Base-by-base conservation (phyloP, 345 rosid genomes). In the Arabidopsis suecica region DNA sequence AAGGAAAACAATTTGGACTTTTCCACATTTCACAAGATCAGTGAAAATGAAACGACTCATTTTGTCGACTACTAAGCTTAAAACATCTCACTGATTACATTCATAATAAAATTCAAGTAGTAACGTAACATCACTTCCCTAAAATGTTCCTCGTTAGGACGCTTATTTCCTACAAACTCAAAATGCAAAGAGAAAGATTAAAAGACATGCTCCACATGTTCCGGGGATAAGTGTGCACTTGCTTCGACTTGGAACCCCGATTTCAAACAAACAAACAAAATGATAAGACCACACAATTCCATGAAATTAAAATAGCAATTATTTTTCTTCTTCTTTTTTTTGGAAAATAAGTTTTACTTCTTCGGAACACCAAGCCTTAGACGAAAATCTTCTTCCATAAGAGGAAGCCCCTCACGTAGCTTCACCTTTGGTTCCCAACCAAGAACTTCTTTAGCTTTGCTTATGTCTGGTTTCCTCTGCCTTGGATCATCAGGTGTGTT, bases 401-500 rank as follows among this genome's bases (percentile, higher is more conserved):
- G 88, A 2, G 96, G 95, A 79, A 91, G 97, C 6, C 97, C 97
- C 47, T 94, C 95, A 0, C 91, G 85, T 62, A 94, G 79, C 81
- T 91, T 91, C 51, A 94, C 80, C 81, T 81, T 91, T 6, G 98
- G 96, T 78, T 91, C 93, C 97, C 98, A 94, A 59, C 95, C 91
- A 1, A 94, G 88, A 77, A 89, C 78, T 78, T 91, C 85, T 60
- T 81, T 89, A 22, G 97, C 98, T 80, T 85, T 94, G 59, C 85
- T 81, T 76, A 91, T 94, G 71, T 85, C 89, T 1, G 97, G 98
- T 81, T 91, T 94, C 77, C 98, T 87, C 78, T 94, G 97, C 8
- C 84, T 93, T 8, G 98, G 98, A 84, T 94, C 98, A 74, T 94
- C 96, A 0, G 97, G 98, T 49, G 97, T 94, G 79, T 91, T 94